A percentile compares a stretch with the other conserved stretches of the same genome.
phyloP scores from a whole-genome alignment of 208 protist species.

The Chromosphaera perkinsii region DNA sequence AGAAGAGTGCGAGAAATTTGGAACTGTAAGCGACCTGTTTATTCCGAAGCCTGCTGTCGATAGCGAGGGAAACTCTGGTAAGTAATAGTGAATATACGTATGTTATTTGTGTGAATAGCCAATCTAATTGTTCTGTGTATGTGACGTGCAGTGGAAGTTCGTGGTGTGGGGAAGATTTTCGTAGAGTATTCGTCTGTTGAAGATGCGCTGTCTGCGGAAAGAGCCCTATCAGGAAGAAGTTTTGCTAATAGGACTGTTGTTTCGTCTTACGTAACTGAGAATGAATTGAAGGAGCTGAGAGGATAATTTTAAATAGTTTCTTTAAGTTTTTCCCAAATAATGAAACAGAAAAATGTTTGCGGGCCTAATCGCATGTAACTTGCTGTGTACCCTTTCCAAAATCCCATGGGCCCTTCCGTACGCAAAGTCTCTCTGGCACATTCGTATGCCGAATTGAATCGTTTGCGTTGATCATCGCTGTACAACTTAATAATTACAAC shows the following conservation, averaged over 20 bases:
- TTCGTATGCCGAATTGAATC: too few relatives aligned
- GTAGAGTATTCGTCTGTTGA: conserved; percentile 3
- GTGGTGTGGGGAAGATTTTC: conserved; percentile 16
- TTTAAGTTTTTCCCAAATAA: too few relatives aligned
- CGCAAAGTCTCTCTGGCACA: too few relatives aligned
- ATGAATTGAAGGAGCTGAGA: conserved; percentile 15
- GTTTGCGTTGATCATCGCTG: too few relatives aligned
- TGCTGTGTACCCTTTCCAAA: too few relatives aligned
- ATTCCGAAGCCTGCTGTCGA: conserved; percentile 14
- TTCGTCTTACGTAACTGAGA: neutral
- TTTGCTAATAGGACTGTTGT: conserved; percentile 26
- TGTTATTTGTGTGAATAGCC: neutral
- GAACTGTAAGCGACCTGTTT: conserved; percentile 1
- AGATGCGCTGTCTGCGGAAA: conserved; percentile 8
- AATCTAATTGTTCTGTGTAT: neutral
- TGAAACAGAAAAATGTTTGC: too few relatives aligned
- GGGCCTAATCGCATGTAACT: too few relatives aligned
- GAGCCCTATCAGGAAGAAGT: conserved; percentile 11
- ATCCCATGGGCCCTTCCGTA: too few relatives aligned
- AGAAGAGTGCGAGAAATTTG: conserved; percentile 31
- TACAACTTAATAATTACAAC: too few relatives aligned
- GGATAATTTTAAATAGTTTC: too few relatives aligned
- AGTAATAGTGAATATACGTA: neutral
- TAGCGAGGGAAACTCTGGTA: conserved; percentile 7
- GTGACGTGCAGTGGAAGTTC: neutral